Percentiles rank a stretch among this genome's conserved stretches.
These are phyloP conservation scores for Spathaspora arborariae DNA, from an alignment of 805 yeast species.

Conservation along the genomic window DNA sequence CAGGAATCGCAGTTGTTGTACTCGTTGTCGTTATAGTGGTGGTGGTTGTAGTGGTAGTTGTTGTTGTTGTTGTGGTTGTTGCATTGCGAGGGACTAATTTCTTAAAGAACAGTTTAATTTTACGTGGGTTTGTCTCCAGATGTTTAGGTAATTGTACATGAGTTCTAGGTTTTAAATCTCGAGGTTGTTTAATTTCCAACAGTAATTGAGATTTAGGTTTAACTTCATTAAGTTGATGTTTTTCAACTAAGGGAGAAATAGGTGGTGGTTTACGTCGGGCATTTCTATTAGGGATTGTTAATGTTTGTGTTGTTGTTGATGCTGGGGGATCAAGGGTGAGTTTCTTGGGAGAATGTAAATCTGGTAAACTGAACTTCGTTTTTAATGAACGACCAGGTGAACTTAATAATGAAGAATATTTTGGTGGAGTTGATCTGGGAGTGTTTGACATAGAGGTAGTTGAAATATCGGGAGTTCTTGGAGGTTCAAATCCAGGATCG, in stretches of 20 bases:
- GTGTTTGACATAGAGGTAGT: background rate
- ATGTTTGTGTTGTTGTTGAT: background rate
- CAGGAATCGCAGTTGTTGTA: too few species aligned
- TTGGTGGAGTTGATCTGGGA: background rate
- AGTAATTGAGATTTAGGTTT: background rate
- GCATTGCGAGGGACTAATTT: background rate
- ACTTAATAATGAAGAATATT: background rate
- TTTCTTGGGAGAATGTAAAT: background rate
- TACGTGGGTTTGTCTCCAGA: background rate
- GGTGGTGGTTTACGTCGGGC: background rate
- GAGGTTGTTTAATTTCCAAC: background rate
- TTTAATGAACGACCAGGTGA: background rate
- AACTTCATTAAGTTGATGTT: background rate
- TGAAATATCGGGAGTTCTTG: background rate
- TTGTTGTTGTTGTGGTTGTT: too few species aligned
- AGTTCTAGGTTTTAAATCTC: background rate
- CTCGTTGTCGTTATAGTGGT: too few species aligned
- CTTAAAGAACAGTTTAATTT: conserved; percentile 1
- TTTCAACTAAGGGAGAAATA: background rate
- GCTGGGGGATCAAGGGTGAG: background rate
- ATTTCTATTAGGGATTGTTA: background rate
- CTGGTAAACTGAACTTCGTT: background rate
- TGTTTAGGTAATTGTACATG: background rate
- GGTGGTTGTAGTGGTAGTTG: too few species aligned
- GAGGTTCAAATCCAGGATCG: background rate